Conservation (phyloP, 2,329 filamentous ascomycete species). For the Fusarium sp. region DNA sequence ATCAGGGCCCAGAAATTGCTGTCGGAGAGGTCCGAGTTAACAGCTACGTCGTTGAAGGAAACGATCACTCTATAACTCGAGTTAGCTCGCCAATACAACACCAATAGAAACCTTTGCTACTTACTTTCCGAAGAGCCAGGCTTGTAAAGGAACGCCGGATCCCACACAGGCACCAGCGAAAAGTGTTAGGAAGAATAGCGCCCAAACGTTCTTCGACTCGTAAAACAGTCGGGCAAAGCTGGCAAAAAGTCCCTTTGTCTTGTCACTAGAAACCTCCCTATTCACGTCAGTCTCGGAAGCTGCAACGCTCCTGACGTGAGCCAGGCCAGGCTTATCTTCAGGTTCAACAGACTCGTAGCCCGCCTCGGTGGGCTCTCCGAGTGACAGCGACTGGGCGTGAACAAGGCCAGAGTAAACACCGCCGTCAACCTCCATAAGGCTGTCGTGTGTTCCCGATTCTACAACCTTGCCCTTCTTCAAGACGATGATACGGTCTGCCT, state of each 20-base stretch:
- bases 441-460: slow-evolving; percentile 83
- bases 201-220: slow-evolving; percentile 68
- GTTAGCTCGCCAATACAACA: no score
- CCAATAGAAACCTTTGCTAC: no score
- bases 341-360: slow-evolving; percentile 54
- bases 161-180: slow-evolving; percentile 61
- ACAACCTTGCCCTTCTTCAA: slow-evolving; percentile 78
- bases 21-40: slow-evolving; percentile 55
- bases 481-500: slow-evolving; percentile 85
- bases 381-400: slow-evolving; percentile 71
- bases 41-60: slow-evolving; percentile 61
- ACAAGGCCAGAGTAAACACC: slow-evolving; percentile 80
- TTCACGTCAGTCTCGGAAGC: slow-evolving; percentile 52
- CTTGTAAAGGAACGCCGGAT: slow-evolving; percentile 65
- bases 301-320: slow-evolving; percentile 63
- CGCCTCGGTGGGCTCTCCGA: slow-evolving; percentile 63
- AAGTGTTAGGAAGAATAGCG: slow-evolving; percentile 65
- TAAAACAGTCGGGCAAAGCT: slow-evolving; percentile 71
- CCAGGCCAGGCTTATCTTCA: slow-evolving; percentile 59
- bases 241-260: slow-evolving; percentile 61
- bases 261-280: slow-evolving; percentile 44
- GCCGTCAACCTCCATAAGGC: slow-evolving; percentile 71
- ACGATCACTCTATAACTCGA: slow-evolving; percentile 56
- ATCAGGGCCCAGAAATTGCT: slow-evolving; percentile 76
- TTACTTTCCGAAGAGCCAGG: slow-evolving; percentile 67